Percentiles rank a stretch among this genome's conserved stretches.
phyloP scores from a whole-genome alignment of 768 basidiomycete species.

The Kwoniella newhampshirensis region DNA sequence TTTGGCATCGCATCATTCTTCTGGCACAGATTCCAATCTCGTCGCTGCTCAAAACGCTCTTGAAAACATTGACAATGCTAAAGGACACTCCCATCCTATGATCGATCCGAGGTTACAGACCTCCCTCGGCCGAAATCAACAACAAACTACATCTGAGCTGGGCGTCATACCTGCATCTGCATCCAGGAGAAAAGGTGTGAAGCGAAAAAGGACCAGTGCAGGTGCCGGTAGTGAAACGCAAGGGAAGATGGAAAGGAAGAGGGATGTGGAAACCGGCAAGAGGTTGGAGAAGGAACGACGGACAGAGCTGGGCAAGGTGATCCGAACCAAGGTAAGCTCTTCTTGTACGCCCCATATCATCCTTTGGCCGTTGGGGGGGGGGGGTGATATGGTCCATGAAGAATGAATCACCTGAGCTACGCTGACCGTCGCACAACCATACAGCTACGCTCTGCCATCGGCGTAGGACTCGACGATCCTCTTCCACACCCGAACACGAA shows the following conservation, averaged over 20 bases:
- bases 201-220: background rate
- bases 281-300: slow-evolving; percentile 30
- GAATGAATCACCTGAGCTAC: background rate
- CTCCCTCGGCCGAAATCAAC: no score
- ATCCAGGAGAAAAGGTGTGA: background rate
- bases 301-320: slow-evolving; percentile 23
- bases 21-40: no score
- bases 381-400: background rate
- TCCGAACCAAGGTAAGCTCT: slow-evolving; percentile 27
- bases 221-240: background rate
- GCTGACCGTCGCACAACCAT: background rate
- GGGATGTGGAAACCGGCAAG: slow-evolving; percentile 34
- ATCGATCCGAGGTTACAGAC: background rate
- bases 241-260: slow-evolving; percentile 12
- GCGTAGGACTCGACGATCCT: slow-evolving; percentile 19
- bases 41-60: no score
- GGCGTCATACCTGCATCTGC: no score
- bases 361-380: no score
- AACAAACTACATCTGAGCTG: no score
- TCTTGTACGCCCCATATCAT: no score
- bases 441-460: slow-evolving; percentile 20
- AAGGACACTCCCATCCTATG: no score
- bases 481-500: slow-evolving; percentile 20
- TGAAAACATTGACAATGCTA: no score
- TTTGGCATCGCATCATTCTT: no score